A percentile compares a stretch with the other conserved stretches of the same genome.
phyloP scores from a whole-genome alignment of 495 filamentous ascomycete species.

The Cetradonia linearis region DNA sequence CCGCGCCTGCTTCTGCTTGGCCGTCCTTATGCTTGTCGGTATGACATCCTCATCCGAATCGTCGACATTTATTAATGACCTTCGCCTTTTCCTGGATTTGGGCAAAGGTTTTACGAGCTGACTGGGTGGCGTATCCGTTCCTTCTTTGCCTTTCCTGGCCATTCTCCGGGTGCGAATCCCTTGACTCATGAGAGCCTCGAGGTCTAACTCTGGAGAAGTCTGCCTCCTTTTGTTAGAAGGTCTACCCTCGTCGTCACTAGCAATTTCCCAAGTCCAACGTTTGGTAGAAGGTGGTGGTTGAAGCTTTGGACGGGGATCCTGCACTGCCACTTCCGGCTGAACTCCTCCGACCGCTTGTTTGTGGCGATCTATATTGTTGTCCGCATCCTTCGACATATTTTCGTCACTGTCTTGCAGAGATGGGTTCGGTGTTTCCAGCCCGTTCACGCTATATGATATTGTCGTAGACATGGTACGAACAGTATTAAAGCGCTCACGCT shows the following conservation, averaged over 20 bases:
- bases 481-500: neutral
- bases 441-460: neutral
- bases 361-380: neutral
- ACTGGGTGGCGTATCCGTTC: neutral
- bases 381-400: neutral
- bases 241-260: neutral
- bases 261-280: slow-evolving; percentile 3
- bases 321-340: neutral
- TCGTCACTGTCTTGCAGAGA: neutral
- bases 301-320: neutral
- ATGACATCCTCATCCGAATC: neutral
- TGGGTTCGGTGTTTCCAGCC: neutral
- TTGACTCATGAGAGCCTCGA: neutral
- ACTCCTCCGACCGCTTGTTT: neutral
- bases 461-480: neutral
- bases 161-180: neutral
- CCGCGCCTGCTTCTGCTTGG: neutral
- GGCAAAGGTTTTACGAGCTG: neutral
- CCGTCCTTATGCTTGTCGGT: neutral
- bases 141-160: neutral
- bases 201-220: neutral
- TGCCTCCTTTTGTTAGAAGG: slow-evolving; percentile 2
- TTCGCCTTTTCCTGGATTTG: neutral
- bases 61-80: neutral
- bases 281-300: slow-evolving; percentile 1